Base-by-base conservation (phyloP, 129 eudicot genomes). In the Centrapalus pauciflorus region DNA sequence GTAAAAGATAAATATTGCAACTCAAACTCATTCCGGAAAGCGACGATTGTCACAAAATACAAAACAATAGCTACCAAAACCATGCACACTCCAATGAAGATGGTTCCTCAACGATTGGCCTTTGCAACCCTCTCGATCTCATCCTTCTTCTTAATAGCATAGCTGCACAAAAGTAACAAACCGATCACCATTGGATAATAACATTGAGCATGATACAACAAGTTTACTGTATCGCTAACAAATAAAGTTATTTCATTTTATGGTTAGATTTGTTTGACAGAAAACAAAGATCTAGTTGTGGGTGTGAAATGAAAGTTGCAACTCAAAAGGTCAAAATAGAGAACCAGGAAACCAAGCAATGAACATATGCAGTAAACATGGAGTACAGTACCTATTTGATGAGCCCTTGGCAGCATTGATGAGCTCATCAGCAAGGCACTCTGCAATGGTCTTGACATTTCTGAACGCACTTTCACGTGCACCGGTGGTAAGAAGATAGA, bases 351-450 rank as follows among this genome's bases (percentile, higher is more conserved):
- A n/a, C n/a, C n/a, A n/a, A n/a, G n/a, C n/a, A n/a, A n/a, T n/a
- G n/a, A n/a, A n/a, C n/a, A n/a, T n/a, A n/a, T n/a, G n/a, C n/a
- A n/a, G n/a, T n/a, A 41, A 13, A 41, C 3, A 41, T 11, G 17
- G 19, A 2, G 13, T 21, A n/a, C 1, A 29, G 9, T 52, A 83
- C 89, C 85, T 83, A 83, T 83, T 83, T 3, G 85, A 83, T 2
- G 89, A 83, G 24, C 85, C 89, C 74, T 83, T 83, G 64, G 89
- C 89, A 61, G 89, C 89, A 80, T 80, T 83, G 55, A 83, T 83
- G 37, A 83, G 89, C 48, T 83, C 85, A 65, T 83, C 89, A 71
- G 89, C 89, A 55, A 83, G 84, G 58, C 88, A 83, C 38, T 83
- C 88, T 19, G 89, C 89, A 35, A 83, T 83, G 4, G 83, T 79